Evolutionary conservation across 306 rosid genomes (phyloP).

Genomic region (Alnus rubra): DNA sequence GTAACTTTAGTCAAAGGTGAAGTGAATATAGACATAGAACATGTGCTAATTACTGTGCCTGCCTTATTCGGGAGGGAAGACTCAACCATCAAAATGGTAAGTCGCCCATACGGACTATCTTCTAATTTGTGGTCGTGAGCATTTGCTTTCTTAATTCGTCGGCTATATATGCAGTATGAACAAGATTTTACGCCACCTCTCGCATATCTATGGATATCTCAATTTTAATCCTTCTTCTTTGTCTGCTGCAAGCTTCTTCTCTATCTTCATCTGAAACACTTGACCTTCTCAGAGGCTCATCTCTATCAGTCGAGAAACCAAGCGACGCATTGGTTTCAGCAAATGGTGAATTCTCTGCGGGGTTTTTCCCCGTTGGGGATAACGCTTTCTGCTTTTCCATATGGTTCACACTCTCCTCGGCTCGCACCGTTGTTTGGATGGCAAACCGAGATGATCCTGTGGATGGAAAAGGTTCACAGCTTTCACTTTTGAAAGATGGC

Average conservation of each 20-base stretch:
- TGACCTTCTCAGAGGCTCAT: conserved; percentile 38
- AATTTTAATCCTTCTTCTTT: conserved; percentile 15
- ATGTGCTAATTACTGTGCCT: no score
- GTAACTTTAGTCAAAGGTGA: no score
- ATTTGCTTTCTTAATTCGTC: no score
- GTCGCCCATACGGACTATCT: no score
- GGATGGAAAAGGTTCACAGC: conserved; percentile 46
- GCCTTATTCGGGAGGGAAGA: no score
- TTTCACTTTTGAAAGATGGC: conserved; percentile 40
- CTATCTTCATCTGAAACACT: conserved; percentile 25
- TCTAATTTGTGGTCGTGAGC: no score
- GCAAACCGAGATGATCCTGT: conserved; percentile 57
- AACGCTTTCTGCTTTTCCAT: conserved; percentile 61
- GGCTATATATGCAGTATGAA: not conserved
- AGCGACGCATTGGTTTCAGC: conserved; percentile 37
- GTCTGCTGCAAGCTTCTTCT: conserved; percentile 2
- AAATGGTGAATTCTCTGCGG: conserved; percentile 46
- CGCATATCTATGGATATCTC: conserved; percentile 18
- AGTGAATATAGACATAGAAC: no score
- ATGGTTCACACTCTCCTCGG: conserved; percentile 39
- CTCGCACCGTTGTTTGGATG: conserved; percentile 52
- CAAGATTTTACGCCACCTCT: no score
- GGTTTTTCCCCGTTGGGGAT: conserved; percentile 48
- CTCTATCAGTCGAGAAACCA: conserved; percentile 44
- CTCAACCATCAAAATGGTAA: no score